phyloP scores from a whole-genome alignment of 73 alveolate species.

The Symbiodinium natans region DNA sequence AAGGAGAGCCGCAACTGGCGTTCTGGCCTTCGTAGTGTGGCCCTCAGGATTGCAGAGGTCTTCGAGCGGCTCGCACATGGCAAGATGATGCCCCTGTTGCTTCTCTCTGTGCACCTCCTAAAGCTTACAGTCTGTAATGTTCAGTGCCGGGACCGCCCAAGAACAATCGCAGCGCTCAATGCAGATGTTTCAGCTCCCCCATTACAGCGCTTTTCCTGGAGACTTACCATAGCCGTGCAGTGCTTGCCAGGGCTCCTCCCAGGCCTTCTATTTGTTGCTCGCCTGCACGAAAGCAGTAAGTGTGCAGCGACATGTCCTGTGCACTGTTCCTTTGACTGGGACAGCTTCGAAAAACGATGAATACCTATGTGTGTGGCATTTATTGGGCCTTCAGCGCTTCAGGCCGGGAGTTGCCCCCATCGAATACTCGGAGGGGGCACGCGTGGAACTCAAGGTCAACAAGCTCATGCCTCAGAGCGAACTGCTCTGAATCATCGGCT shows the following conservation, averaged over 20 bases:
- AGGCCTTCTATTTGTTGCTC: conserved; percentile 31
- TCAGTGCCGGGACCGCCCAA: too few species aligned
- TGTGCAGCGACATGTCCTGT: too few species aligned
- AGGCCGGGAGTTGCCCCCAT: conserved; percentile 91
- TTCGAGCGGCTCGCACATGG: not conserved
- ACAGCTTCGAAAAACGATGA: too few species aligned
- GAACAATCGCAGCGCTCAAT: too few species aligned
- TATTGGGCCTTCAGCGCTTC: not conserved
- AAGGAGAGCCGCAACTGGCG: not conserved
- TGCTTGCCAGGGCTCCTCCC: conserved; percentile 69
- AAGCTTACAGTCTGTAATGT: too few species aligned
- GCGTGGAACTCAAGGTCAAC: conserved; percentile 84
- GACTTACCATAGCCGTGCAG: too few species aligned
- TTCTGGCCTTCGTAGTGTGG: not conserved
- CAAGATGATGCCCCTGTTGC: not conserved
- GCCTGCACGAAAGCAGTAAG: not conserved
- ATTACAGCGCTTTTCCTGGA: too few species aligned
- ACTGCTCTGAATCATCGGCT: not conserved
- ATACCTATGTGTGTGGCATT: not conserved
- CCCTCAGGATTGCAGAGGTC: not conserved
- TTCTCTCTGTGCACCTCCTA: too few species aligned
- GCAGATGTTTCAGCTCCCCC: too few species aligned
- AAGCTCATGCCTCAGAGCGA: conserved; percentile 26
- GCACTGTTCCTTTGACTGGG: too few species aligned
- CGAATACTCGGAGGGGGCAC: conserved; percentile 60